Base-by-base conservation (phyloP, 495 filamentous ascomycete genomes). In the Eremomyces bilateralis region DNA sequence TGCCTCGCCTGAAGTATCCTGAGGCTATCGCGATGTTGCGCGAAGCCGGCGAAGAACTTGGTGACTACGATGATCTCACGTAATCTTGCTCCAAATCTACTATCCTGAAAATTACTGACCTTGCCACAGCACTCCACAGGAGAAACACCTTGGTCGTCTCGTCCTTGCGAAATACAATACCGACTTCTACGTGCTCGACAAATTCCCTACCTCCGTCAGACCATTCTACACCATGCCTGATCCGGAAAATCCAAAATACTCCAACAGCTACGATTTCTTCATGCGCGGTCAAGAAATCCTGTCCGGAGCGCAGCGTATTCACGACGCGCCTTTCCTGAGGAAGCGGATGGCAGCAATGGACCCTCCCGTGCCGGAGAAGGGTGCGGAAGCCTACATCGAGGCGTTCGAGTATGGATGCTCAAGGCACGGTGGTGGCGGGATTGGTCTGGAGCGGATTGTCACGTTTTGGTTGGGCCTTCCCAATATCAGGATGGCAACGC, bases 241-340 rank as follows among this genome's bases (percentile, higher is more conserved):
- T 50, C 66, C 73, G 5, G 42, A 35, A 4, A 41, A 63, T 33
- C 53, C 72, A 38, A 60, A 62, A 20, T 65, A 80, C 46, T 77
- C 71, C 34, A 85, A 90, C 56, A 76, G 73, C 3, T 93, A 80
- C 60, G 82, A 91, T 58, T 80, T 93, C 63, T 84, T 90, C 64
- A 78, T 91, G 76, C 73, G 83, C 43, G 79, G 79, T 15, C 79
- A 91, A 57, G 83, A 85, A 57, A 83, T 90, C 51, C 68, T 84
- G 56, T 77, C 70, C 10, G 82, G 82, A 34, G 81, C 79, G 19
- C 81, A 92, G 61, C 77, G 81, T 56, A 74, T 91, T 46, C 64
- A 91, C 62, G 53, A 76, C 42, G 65, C 78, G 22, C 62, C 60
- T 21, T 64, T 76, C 52, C 62, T 91, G 28, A 64, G 71, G 48